Base-by-base conservation (phyloP, 228 moss, liverwort and hornwort species). In the Sphagnum fallax region DNA sequence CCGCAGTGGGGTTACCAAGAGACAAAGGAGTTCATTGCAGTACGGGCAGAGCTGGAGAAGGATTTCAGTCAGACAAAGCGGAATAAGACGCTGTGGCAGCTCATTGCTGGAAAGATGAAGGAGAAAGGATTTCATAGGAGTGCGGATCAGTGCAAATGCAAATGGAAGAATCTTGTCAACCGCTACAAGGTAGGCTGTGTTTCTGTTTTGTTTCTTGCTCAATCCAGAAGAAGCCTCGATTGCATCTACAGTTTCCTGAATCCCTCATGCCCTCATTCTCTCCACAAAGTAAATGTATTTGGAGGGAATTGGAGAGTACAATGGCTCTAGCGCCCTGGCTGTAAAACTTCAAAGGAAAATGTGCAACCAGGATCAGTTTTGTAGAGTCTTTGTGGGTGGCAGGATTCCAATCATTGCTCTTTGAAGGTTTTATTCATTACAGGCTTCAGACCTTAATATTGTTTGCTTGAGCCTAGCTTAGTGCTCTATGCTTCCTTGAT, bases 91-190 rank as follows among this genome's bases (percentile, higher is more conserved):
- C 72, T 98, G 78, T 98, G 98, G 98, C 91, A 98, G 77, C 84
- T 98, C 16, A 98, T 93, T 60, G 90, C 93, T 12, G 91, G 91
- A 16, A 98, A 93, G 71, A 98, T 98, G 98, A 98, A 98, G 84
- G 98, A 98, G 80, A 93, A 92, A 76, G 88, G 88, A 0, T 98
- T 85, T 64, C 83, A 93, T 10, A 78, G 92, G 7, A 98, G 93
- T 69, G 98, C 93, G 1, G 92, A 98, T 77, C 92, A 98, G 73
- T 98, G 98, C 86, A 98, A 98, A 64, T 98, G 98, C 78, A 98
- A 98, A 75, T 98, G 98, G 93, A 98, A 98, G 81, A 98, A 98
- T 68, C 81, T 98, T 79, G 98, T 98, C 75, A 98, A 98, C 70
- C 90, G 91, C 53, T 93, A 98, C 81, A 98, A 98, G 93, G 97